Percentiles rank a stretch among this genome's conserved stretches.
phyloP scores from a whole-genome alignment of 148 eudicot genomes.

The Chenopodium formosanum region DNA sequence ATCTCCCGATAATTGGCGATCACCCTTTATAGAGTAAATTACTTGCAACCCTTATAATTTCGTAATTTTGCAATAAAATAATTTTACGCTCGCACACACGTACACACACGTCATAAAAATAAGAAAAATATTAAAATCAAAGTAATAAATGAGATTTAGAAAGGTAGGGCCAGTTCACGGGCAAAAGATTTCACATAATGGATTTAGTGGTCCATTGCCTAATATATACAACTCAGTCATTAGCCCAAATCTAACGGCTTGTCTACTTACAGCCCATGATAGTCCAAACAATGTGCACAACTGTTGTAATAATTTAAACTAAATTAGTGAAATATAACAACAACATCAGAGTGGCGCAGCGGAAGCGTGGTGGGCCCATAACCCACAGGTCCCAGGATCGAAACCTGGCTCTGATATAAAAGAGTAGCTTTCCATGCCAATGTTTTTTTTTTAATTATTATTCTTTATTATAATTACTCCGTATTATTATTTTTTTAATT shows the following conservation, averaged over 20 bases:
- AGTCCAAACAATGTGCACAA: neutral
- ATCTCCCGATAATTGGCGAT: too few relatives aligned
- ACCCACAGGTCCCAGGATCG: conserved; percentile 30
- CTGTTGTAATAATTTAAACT: neutral
- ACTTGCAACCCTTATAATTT: too few relatives aligned
- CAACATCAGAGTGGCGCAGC: conserved; percentile 28
- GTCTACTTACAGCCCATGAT: neutral
- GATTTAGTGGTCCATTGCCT: neutral
- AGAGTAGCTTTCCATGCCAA: conserved; percentile 14
- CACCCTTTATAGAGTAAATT: too few relatives aligned
- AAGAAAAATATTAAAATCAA: too few relatives aligned
- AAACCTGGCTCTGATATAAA: conserved; percentile 28
- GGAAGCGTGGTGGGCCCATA: conserved; percentile 33
- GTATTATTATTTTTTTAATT: too few relatives aligned
- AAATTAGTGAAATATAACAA: neutral
- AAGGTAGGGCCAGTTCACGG: too few relatives aligned
- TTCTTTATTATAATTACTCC: too few relatives aligned
- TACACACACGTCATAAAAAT: too few relatives aligned
- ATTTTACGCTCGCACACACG: too few relatives aligned
- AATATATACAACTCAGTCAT: neutral
- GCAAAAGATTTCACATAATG: too few relatives aligned
- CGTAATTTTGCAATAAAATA: too few relatives aligned
- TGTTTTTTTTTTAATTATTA: neutral
- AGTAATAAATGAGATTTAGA: too few relatives aligned
- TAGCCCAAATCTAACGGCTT: neutral